Conservation (phyloP, 148 eudicot genomes). For the Chenopodium formosanum region DNA sequence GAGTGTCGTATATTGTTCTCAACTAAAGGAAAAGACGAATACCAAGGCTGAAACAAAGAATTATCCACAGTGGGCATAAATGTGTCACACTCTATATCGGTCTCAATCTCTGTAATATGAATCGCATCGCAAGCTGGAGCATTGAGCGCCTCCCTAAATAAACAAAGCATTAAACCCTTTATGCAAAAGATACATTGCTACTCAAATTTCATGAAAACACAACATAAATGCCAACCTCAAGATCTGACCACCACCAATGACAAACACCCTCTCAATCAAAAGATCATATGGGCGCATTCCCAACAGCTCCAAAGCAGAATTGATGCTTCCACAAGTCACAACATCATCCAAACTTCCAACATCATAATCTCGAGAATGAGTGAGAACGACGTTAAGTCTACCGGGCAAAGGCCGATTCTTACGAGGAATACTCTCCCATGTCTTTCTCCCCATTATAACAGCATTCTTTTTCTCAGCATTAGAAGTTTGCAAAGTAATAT, state of each 20-base stretch:
- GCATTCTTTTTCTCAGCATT: conserved; percentile 81
- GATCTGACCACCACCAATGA: conserved; percentile 90
- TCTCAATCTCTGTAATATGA: conserved; percentile 80
- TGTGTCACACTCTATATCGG: conserved; percentile 74
- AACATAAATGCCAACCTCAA: conserved; percentile 44
- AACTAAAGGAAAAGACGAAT: conserved; percentile 60
- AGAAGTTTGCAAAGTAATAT: conserved; percentile 59
- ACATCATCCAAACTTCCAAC: conserved; percentile 62
- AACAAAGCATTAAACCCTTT: conserved; percentile 18
- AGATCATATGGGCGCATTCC: conserved; percentile 51
- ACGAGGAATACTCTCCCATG: conserved; percentile 90
- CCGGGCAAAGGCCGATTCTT: conserved; percentile 73
- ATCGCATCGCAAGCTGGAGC: conserved; percentile 84
- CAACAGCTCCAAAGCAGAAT: conserved; percentile 63
- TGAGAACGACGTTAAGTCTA: conserved; percentile 79
- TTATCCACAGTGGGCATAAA: conserved; percentile 72
- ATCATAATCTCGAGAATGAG: conserved; percentile 53
- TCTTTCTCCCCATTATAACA: conserved; percentile 94
- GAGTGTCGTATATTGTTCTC: conserved; percentile 62
- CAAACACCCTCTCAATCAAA: conserved; percentile 71
- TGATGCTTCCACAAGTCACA: conserved; percentile 58
- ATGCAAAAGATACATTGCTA: background rate
- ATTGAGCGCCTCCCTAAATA: conserved; percentile 79
- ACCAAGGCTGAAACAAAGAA: conserved; percentile 80
- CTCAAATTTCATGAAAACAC: background rate